Conservation (phyloP, 2,329 filamentous ascomycete species). For the Alternaria novae-zelandiae region DNA sequence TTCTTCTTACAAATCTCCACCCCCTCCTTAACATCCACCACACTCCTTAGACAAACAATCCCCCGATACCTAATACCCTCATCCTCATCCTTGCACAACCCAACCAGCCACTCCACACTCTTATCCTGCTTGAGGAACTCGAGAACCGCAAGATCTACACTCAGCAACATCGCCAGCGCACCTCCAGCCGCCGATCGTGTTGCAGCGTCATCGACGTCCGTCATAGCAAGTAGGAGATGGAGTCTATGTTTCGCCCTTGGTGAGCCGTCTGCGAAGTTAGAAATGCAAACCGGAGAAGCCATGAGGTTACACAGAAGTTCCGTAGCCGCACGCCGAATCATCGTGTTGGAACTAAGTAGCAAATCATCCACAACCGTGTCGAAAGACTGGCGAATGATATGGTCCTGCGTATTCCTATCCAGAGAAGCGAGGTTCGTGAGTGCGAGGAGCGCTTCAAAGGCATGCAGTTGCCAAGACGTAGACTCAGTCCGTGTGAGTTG, state of each 20-base stretch:
- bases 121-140: slow-evolving; percentile 71
- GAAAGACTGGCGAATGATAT: slow-evolving; percentile 78
- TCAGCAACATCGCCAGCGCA: slow-evolving; percentile 82
- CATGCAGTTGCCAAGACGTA: slow-evolving; percentile 75
- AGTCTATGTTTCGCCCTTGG: slow-evolving; percentile 74
- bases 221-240: slow-evolving; percentile 84
- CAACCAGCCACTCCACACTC: slow-evolving; percentile 79
- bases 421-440: slow-evolving; percentile 89
- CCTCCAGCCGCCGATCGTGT: slow-evolving; percentile 87
- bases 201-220: slow-evolving; percentile 80
- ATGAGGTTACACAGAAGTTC: slow-evolving; percentile 93
- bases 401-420: slow-evolving; percentile 67
- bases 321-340: slow-evolving; percentile 81
- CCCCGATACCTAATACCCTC: slow-evolving; percentile 73
- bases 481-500: slow-evolving; percentile 70
- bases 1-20: slow-evolving; percentile 56
- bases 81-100: slow-evolving; percentile 74
- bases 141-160: slow-evolving; percentile 75
- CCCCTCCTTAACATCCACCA: slow-evolving; percentile 65
- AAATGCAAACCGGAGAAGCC: slow-evolving; percentile 69
- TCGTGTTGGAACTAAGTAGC: slow-evolving; percentile 74
- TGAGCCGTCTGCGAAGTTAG: slow-evolving; percentile 71
- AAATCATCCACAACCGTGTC: slow-evolving; percentile 77
- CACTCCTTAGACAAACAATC: slow-evolving; percentile 75
- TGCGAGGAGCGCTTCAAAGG: slow-evolving; percentile 89